Conservation (phyloP, 1,284 basidiomycete genomes). For the Neolentinus lepideus region DNA sequence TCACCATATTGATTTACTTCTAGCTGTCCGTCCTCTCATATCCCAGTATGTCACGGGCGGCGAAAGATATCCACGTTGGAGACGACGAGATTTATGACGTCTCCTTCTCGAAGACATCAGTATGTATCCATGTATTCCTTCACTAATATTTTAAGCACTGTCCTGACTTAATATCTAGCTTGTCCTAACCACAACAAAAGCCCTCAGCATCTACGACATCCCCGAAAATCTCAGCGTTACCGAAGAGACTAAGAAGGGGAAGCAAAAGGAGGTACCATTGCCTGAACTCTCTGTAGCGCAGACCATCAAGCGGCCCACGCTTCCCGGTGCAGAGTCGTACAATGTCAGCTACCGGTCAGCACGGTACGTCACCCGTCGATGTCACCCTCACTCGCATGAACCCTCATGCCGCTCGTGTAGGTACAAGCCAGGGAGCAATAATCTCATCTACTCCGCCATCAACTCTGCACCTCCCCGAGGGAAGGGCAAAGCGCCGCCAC, state of each 20-base stretch:
- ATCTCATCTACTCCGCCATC: conserved; percentile 64
- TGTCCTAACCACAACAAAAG: conserved; percentile 55
- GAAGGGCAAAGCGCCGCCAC: conserved; percentile 36
- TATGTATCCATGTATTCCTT: conserved; percentile 20
- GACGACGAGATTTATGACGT: conserved; percentile 74
- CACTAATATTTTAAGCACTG: conserved; percentile 4
- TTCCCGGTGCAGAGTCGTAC: conserved; percentile 36
- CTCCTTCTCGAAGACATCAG: conserved; percentile 50
- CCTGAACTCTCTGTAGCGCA: conserved; percentile 36
- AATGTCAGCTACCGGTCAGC: conserved; percentile 67
- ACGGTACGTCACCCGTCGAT: conserved; percentile 34
- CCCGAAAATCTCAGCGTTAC: conserved; percentile 17
- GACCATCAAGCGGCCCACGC: conserved; percentile 46
- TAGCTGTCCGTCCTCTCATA: conserved; percentile 66
- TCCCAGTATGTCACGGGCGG: conserved; percentile 50
- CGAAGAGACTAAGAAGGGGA: conserved; percentile 33
- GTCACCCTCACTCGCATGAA: not conserved
- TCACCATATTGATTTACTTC: conserved; percentile 8
- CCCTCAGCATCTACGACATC: conserved; percentile 55
- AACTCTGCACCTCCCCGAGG: conserved; percentile 52
- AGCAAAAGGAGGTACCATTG: conserved; percentile 25
- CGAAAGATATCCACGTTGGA: conserved; percentile 37
- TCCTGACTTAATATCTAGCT: conserved; percentile 33
- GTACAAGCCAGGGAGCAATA: conserved; percentile 50
- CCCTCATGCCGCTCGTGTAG: conserved; percentile 22